Evolutionary conservation across 805 yeast genomes (phyloP).

Genomic region (Schizosaccharomyces lindneri): DNA sequence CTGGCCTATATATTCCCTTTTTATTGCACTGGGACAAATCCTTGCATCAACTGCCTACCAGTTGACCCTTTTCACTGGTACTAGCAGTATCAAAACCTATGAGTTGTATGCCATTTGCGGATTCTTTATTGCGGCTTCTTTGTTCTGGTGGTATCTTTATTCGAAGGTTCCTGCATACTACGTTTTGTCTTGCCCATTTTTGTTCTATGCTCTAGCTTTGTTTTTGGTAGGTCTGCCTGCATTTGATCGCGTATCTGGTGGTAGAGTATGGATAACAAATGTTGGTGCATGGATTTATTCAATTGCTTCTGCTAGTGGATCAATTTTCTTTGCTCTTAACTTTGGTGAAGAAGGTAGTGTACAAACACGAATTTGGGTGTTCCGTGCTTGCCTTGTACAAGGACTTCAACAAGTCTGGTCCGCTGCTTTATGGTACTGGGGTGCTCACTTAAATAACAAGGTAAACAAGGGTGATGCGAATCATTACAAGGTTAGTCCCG

Average conservation of each 20-base stretch:
- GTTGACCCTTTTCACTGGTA: not conserved
- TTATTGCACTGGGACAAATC: slow-evolving; percentile 1
- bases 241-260: not conserved
- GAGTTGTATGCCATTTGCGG: not conserved
- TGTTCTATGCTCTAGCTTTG: slow-evolving; percentile 2
- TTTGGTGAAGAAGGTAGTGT: slow-evolving; percentile 2
- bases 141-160: not conserved
- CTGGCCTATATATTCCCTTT: slow-evolving; percentile 2
- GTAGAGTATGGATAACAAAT: not conserved
- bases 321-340: slow-evolving; percentile 1
- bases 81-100: not conserved
- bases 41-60: slow-evolving; percentile 3
- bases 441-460: not conserved
- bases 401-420: slow-evolving; percentile 2
- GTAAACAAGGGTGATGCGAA: not conserved
- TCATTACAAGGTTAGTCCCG: not conserved
- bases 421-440: slow-evolving; percentile 3
- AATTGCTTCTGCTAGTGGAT: slow-evolving; percentile 1
- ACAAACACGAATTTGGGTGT: not conserved
- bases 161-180: not conserved
- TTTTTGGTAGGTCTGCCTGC: slow-evolving; percentile 1
- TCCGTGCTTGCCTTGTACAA: slow-evolving; percentile 2
- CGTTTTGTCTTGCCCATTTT: not conserved
- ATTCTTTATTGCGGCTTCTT: not conserved
- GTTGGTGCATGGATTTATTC: slow-evolving; percentile 1